A percentile compares a stretch with the other conserved stretches of the same genome.
These are phyloP conservation scores for Tylopilus felleus DNA, from an alignment of 768 basidiomycete species.

Conservation along the genomic window DNA sequence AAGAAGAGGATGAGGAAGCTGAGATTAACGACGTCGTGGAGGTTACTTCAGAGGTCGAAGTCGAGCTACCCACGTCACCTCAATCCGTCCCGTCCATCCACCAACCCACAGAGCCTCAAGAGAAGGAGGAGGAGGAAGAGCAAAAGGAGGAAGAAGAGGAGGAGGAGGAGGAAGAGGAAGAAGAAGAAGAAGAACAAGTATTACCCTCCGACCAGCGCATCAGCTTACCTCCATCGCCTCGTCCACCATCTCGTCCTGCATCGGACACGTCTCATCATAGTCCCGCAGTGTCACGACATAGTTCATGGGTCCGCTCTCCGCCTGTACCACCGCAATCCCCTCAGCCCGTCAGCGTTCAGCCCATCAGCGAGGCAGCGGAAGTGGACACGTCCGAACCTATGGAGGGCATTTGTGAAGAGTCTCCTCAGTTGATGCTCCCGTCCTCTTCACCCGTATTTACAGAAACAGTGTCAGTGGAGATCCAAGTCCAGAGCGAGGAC, in stretches of 20 bases:
- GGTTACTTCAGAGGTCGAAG: conserved; percentile 9
- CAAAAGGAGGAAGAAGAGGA: too few relatives aligned
- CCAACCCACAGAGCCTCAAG: conserved; percentile 6
- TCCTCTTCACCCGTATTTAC: conserved; percentile 19
- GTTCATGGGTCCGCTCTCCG: conserved; percentile 15
- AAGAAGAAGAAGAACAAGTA: conserved; percentile 13
- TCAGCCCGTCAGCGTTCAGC: conserved; percentile 1
- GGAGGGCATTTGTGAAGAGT: conserved; percentile 22
- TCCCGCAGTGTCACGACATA: conserved; percentile 15
- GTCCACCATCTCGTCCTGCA: conserved; percentile 16
- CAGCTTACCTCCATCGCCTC: conserved; percentile 8
- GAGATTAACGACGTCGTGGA: conserved; percentile 19
- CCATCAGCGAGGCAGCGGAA: conserved; percentile 8
- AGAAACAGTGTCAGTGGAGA: background rate
- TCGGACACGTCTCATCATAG: conserved; percentile 15
- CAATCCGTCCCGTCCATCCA: conserved; percentile 17
- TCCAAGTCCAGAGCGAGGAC: background rate
- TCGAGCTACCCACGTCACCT: conserved; percentile 12
- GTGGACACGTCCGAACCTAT: conserved; percentile 15
- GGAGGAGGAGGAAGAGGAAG: conserved; percentile 10
- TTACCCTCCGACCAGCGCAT: conserved; percentile 2
- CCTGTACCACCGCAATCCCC: conserved; percentile 9
- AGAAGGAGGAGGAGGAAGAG: conserved; percentile 16
- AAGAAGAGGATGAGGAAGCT: conserved; percentile 25
- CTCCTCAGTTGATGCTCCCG: conserved; percentile 24